A percentile compares a stretch with the other conserved stretches of the same genome.
Conservation (phyloP, 1,284 basidiomycete genomes). For the Gomphus bonarii region DNA sequence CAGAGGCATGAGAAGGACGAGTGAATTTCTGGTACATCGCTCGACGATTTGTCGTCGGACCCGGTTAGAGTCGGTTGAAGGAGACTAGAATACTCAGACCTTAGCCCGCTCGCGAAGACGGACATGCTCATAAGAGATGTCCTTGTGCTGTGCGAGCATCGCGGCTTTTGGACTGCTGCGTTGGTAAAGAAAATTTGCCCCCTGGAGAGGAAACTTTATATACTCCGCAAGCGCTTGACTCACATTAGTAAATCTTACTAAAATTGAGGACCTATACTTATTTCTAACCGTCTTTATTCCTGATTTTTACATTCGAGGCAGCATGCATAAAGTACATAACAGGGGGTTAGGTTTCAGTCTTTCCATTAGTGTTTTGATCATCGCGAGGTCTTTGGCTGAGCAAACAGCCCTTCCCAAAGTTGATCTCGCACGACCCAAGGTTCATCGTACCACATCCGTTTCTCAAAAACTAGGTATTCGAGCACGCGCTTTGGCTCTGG, state of each 20-base stretch:
- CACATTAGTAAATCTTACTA: no score
- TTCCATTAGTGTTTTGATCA: not conserved
- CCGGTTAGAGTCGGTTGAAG: constrained; percentile 40
- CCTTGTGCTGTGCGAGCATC: constrained; percentile 37
- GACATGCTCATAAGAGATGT: constrained; percentile 13
- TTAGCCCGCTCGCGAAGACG: constrained; percentile 44
- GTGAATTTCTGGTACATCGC: no score
- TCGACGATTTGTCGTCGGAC: constrained; percentile 29
- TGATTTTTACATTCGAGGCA: not conserved
- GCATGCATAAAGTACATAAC: not conserved
- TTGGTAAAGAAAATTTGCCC: not conserved
- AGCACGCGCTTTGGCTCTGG: constrained; percentile 42
- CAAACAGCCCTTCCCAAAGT: constrained; percentile 25
- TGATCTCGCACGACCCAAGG: constrained; percentile 57
- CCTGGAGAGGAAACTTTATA: no score
- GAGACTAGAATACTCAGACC: constrained; percentile 48
- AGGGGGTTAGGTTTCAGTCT: not conserved
- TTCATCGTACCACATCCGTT: constrained; percentile 54
- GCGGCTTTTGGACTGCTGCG: constrained; percentile 34
- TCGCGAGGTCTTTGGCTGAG: not conserved
- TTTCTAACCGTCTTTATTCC: no score
- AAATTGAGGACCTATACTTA: no score
- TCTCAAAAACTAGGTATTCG: constrained; percentile 62
- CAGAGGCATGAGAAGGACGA: no score
- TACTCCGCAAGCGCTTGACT: no score